These are phyloP conservation scores for Aspergillus olivimuriae DNA, from an alignment of 495 filamentous ascomycete genomes.

Conservation along the genomic window DNA sequence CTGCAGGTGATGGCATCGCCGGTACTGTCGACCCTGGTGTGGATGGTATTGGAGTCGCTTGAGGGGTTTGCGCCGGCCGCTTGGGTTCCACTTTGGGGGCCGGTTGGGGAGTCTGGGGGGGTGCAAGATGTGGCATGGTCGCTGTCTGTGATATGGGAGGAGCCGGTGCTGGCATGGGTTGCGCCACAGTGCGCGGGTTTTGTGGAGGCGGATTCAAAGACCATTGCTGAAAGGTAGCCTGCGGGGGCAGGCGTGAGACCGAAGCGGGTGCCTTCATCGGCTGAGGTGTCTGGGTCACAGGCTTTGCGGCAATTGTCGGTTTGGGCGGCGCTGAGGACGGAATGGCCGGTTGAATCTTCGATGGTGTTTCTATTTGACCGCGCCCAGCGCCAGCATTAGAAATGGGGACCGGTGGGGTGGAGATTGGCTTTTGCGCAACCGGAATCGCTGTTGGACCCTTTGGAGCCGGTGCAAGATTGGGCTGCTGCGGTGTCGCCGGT, in stretches of 20 bases:
- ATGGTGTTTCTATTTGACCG: constrained; percentile 9
- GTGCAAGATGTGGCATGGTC: constrained; percentile 15
- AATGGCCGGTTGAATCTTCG: constrained; percentile 13
- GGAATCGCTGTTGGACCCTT: constrained; percentile 15
- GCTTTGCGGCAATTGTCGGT: constrained; percentile 5
- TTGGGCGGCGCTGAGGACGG: constrained; percentile 11
- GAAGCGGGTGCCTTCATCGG: constrained; percentile 5
- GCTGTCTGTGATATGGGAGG: too few species aligned
- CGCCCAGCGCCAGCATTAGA: constrained; percentile 5
- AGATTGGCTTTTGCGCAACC: too few species aligned
- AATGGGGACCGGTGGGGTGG: constrained; percentile 10
- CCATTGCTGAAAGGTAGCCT: constrained; percentile 39
- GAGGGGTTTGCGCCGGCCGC: constrained; percentile 6
- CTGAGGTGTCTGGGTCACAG: not conserved
- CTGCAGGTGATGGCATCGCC: constrained; percentile 20
- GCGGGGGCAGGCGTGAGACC: constrained; percentile 19
- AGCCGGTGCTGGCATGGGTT: constrained; percentile 5
- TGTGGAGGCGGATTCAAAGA: constrained; percentile 33
- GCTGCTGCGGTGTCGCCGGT: constrained; percentile 27
- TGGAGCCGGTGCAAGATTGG: constrained; percentile 19
- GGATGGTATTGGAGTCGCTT: constrained; percentile 21
- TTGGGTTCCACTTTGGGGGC: constrained; percentile 9
- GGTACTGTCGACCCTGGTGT: constrained; percentile 22
- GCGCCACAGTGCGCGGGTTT: constrained; percentile 23
- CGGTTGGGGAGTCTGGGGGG: constrained; percentile 10